A percentile compares a stretch with the other conserved stretches of the same genome.
Conservation (phyloP, 2,329 filamentous ascomycete genomes). For the Thielaviopsis euricoi region DNA sequence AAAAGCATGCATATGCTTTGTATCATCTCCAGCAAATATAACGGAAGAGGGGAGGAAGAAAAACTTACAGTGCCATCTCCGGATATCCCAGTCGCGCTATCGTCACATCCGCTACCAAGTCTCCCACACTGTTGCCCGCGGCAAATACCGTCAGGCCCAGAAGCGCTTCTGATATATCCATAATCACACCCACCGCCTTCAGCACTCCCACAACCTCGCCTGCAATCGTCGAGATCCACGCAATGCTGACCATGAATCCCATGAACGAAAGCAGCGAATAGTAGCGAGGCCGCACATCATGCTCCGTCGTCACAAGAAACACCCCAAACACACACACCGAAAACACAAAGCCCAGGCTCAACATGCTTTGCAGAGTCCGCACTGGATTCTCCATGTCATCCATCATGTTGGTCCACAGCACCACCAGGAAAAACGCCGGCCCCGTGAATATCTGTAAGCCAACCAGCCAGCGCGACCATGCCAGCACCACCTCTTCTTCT, state of each 20-base stretch:
- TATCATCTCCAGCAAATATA: no score
- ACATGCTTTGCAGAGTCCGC: conserved; percentile 35
- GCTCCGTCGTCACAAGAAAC: conserved; percentile 52
- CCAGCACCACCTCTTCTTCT: conserved; percentile 25
- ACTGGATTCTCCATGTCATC: conserved; percentile 39
- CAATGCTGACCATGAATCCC: conserved; percentile 80
- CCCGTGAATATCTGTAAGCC: conserved; percentile 73
- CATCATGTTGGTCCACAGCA: conserved; percentile 54
- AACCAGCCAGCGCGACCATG: conserved; percentile 88
- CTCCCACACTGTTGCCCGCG: conserved; percentile 86
- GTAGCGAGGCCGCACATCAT: conserved; percentile 51
- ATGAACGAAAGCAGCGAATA: conserved; percentile 70
- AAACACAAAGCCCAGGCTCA: conserved; percentile 47
- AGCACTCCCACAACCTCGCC: conserved; percentile 90
- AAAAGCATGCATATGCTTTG: no score
- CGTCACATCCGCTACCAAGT: conserved; percentile 87
- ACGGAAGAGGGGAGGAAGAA: background rate
- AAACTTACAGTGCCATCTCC: conserved; percentile 67
- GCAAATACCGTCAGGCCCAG: conserved; percentile 91
- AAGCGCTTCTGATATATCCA: conserved; percentile 88
- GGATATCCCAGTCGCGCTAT: conserved; percentile 86
- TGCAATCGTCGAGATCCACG: conserved; percentile 92
- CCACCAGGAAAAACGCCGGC: conserved; percentile 63
- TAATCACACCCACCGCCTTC: conserved; percentile 80
- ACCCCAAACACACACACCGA: conserved; percentile 52